Evolutionary conservation across 495 filamentous ascomycete species (phyloP), one percentile per base, ranked within the genome.

Genomic region (Penicillium pancosmium): DNA sequence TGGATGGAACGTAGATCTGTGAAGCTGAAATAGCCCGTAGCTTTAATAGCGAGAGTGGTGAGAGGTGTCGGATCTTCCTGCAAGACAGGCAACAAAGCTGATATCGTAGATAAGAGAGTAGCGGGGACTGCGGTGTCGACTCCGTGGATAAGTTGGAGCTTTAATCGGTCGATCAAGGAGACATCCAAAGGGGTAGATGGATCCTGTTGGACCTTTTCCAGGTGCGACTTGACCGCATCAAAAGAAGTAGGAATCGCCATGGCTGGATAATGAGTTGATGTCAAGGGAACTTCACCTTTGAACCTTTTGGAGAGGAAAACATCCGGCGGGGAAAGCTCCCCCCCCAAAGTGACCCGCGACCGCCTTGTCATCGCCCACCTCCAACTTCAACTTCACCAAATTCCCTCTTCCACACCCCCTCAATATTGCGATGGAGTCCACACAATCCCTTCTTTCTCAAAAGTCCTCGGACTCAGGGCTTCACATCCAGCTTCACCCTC

Each of bases 401-500:
- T 56, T 50, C 50, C 61, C 52, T 27, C 50, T 36, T 59, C 52
- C 50, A 46, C 9, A 27, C 35, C 46, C 16, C 40, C 52, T 25
- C 55, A 77, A 60, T 4, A 44, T 38, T 38, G 36, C 15, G n/a
- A 65, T 70, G 61, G 70, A 71, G n/a, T 52, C 68, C 15, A 18
- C 63, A 19, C 78, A 79, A 25, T 79, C 83, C 10, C 79, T 90
- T 31, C 66, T 90, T 34, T 89, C 87, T 1, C 78, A 76, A 10
- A 82, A 88, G 65, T 84, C 89, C 10, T 90, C 92, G 56, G 85
- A 88, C 63, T 91, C 90, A 13, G 87, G 89, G 21, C 85, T 95
- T 16, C 85, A 90, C 62, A 86, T 93, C 31, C 88, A 91, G 64
- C 86, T 99, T 5, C 94, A 99, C 68, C 94, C 94, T 43, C 87